phyloP scores from a whole-genome alignment of 2,329 filamentous ascomycete genomes.

The Pseudogymnoascus sp. region DNA sequence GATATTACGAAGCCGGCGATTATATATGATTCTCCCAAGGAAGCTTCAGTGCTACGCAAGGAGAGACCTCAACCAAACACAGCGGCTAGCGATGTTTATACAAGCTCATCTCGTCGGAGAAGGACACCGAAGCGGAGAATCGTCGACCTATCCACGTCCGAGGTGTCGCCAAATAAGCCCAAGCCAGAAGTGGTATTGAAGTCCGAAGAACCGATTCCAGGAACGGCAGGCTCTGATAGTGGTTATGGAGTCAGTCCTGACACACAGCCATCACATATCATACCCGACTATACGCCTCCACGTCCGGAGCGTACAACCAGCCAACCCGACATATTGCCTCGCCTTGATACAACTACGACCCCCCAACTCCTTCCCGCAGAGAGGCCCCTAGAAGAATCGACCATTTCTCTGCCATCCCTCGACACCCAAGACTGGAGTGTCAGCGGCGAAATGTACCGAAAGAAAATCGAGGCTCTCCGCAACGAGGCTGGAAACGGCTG shows the following conservation, averaged over 20 bases:
- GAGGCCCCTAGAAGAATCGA: conserved; percentile 20
- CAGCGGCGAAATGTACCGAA: conserved; percentile 71
- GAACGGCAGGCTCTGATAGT: conserved; percentile 19
- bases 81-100: conserved; percentile 50
- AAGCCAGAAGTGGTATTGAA: conserved; percentile 17
- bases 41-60: conserved; percentile 49
- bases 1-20: conserved; percentile 62
- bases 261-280: conserved; percentile 21
- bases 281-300: conserved; percentile 24
- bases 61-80: conserved; percentile 44
- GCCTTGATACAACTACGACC: conserved; percentile 23
- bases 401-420: conserved; percentile 19
- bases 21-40: conserved; percentile 38
- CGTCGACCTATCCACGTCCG: conserved; percentile 50
- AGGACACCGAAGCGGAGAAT: conserved; percentile 55
- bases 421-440: conserved; percentile 52
- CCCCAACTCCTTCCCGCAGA: conserved; percentile 25
- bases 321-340: conserved; percentile 20
- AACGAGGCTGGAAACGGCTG: conserved; percentile 82
- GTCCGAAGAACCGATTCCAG: conserved; percentile 17
- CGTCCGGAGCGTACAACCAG: conserved; percentile 22
- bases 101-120: conserved; percentile 49
- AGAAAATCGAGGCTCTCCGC: conserved; percentile 79
- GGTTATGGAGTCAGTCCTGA: conserved; percentile 27
- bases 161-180: conserved; percentile 2